Conservation (phyloP, 2,329 filamentous ascomycete species). For the Sphaceloma murrayae region DNA sequence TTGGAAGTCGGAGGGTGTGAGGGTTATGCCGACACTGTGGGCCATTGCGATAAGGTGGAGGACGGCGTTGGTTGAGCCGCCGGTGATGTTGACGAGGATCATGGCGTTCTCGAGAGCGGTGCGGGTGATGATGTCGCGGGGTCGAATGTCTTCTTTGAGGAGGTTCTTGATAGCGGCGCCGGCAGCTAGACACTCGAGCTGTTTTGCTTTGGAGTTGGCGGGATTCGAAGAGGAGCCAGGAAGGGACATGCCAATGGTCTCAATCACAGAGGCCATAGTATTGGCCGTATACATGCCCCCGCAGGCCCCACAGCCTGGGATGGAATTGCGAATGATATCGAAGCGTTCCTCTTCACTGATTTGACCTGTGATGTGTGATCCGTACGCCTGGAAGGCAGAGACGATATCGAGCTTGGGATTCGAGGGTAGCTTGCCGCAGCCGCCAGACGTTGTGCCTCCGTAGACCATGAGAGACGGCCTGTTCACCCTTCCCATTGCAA, state of each 20-base stretch:
- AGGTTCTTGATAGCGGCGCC: conserved; percentile 43
- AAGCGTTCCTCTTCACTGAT: conserved; percentile 86
- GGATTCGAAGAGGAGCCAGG: conserved; percentile 44
- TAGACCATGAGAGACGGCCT: conserved; percentile 96
- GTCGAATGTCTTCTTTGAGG: conserved; percentile 42
- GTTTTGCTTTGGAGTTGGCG: conserved; percentile 42
- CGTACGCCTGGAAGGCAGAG: conserved; percentile 95
- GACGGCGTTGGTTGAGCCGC: conserved; percentile 43
- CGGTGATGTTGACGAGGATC: conserved; percentile 42
- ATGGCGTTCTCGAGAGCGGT: conserved; percentile 44
- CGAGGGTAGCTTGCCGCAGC: conserved; percentile 67
- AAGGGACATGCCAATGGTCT: conserved; percentile 43
- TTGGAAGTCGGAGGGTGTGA: conserved; percentile 45
- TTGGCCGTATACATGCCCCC: conserved; percentile 63
- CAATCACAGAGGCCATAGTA: conserved; percentile 44
- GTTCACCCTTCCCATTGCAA: conserved; percentile 90
- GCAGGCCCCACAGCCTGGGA: conserved; percentile 72
- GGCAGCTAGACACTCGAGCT: conserved; percentile 41
- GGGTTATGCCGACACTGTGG: conserved; percentile 41
- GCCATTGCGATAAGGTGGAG: conserved; percentile 44
- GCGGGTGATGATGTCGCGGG: conserved; percentile 41
- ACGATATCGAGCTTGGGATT: conserved; percentile 76
- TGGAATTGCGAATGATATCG: conserved; percentile 89
- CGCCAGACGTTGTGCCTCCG: conserved; percentile 85
- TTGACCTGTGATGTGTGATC: conserved; percentile 83